Evolutionary conservation across 768 basidiomycete species (phyloP).

Genomic region (Trametes cinnabarina): DNA sequence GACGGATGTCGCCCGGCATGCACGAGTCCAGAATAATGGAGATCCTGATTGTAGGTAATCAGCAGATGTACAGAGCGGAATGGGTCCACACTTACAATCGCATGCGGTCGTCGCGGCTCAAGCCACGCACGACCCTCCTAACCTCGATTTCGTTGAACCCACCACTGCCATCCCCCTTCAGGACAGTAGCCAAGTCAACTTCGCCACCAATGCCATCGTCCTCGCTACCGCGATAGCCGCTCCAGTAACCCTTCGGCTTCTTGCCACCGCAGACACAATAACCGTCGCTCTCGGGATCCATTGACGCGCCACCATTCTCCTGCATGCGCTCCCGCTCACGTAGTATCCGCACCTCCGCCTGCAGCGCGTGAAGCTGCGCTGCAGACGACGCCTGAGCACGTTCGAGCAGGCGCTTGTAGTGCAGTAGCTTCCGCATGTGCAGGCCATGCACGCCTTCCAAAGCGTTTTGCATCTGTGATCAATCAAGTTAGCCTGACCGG

Average conservation of each 20-base stretch:
- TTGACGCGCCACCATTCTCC: slow-evolving; percentile 24
- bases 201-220: slow-evolving; percentile 47
- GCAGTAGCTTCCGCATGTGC: slow-evolving; percentile 57
- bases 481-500: too few species aligned
- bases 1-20: slow-evolving; percentile 79
- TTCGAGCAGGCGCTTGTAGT: slow-evolving; percentile 78
- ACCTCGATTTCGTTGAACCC: slow-evolving; percentile 71
- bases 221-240: slow-evolving; percentile 55
- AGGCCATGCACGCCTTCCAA: slow-evolving; percentile 40
- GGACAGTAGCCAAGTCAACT: slow-evolving; percentile 48
- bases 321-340: slow-evolving; percentile 41
- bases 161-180: slow-evolving; percentile 48
- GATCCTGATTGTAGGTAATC: slow-evolving; percentile 38
- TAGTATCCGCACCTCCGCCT: slow-evolving; percentile 73
- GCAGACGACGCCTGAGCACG: slow-evolving; percentile 76
- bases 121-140: slow-evolving; percentile 55
- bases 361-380: slow-evolving; percentile 80
- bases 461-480: slow-evolving; percentile 42
- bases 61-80: slow-evolving; percentile 18
- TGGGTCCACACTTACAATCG: slow-evolving; percentile 53
- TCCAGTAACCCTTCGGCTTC: slow-evolving; percentile 68
- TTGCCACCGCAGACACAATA: slow-evolving; percentile 58
- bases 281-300: slow-evolving; percentile 26
- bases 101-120: slow-evolving; percentile 70
- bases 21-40: slow-evolving; percentile 66